These are phyloP conservation scores for Cucurbita pepo DNA, from an alignment of 306 rosid genomes.

Conservation along the genomic window DNA sequence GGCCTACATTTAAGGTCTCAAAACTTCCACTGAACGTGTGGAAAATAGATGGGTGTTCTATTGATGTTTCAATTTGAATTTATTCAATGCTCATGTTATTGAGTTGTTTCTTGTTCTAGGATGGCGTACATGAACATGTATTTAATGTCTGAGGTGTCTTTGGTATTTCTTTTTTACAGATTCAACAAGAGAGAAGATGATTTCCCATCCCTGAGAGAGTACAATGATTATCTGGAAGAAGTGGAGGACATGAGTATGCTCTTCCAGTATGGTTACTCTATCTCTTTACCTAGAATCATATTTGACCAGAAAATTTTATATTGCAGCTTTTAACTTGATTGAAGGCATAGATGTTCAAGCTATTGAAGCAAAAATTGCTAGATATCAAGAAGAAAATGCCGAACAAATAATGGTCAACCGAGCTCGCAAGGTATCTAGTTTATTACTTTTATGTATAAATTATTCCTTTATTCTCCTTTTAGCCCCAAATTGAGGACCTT, in stretches of 20 bases:
- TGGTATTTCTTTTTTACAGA: slow-evolving; percentile 18
- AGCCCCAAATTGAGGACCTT: not conserved
- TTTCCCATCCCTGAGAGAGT: slow-evolving; percentile 62
- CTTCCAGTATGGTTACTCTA: not conserved
- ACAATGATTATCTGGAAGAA: slow-evolving; percentile 91
- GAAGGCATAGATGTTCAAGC: slow-evolving; percentile 65
- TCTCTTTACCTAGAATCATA: not conserved
- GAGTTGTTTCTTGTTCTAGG: not conserved
- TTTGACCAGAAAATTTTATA: slow-evolving; percentile 5
- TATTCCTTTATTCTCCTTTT: not conserved
- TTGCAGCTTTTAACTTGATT: slow-evolving; percentile 51
- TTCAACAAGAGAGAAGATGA: slow-evolving; percentile 83
- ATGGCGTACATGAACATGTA: not conserved
- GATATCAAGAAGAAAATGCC: slow-evolving; percentile 78
- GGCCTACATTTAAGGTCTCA: not conserved
- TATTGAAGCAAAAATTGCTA: slow-evolving; percentile 54
- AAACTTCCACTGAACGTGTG: not conserved
- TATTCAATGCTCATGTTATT: not conserved
- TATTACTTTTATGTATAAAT: not conserved
- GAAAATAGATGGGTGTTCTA: not conserved
- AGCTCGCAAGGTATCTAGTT: slow-evolving; percentile 59
- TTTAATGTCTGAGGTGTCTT: not conserved
- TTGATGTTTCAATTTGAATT: not conserved
- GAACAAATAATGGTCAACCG: slow-evolving; percentile 76
- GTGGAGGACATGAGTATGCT: slow-evolving; percentile 85